A percentile compares a stretch with the other conserved stretches of the same genome.
Conservation (phyloP, 2,329 filamentous ascomycete species). For the Aspergillus persii region DNA sequence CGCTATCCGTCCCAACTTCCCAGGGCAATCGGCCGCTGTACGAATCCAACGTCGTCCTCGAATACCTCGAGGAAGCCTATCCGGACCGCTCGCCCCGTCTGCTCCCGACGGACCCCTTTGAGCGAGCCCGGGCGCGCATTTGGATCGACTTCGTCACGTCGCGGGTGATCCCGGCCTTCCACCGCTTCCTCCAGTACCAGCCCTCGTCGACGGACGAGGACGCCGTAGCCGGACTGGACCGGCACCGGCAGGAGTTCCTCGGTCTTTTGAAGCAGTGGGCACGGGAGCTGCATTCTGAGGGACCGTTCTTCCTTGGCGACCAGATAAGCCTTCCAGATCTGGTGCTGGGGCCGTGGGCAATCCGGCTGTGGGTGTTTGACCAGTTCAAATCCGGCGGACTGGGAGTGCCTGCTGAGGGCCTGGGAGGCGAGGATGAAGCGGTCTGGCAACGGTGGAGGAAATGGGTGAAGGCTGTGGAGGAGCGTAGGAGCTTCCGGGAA, state of each 20-base stretch:
- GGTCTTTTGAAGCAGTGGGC: slow-evolving; percentile 59
- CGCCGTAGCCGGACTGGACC: slow-evolving; percentile 43
- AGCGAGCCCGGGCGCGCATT: slow-evolving; percentile 63
- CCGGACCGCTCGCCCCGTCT: slow-evolving; percentile 51
- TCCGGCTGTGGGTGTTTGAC: slow-evolving; percentile 70
- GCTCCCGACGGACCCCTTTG: slow-evolving; percentile 61
- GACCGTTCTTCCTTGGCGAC: slow-evolving; percentile 67
- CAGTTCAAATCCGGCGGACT: slow-evolving; percentile 63
- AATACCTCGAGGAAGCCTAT: slow-evolving; percentile 73
- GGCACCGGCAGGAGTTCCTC: slow-evolving; percentile 59
- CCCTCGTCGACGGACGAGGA: slow-evolving; percentile 24
- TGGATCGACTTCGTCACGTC: slow-evolving; percentile 72
- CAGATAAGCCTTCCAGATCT: slow-evolving; percentile 68
- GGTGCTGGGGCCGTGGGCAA: slow-evolving; percentile 69
- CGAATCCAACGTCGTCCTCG: slow-evolving; percentile 69
- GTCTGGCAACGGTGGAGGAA: slow-evolving; percentile 64
- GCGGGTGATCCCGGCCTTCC: slow-evolving; percentile 67
- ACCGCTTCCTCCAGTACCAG: slow-evolving; percentile 57
- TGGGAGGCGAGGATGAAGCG: slow-evolving; percentile 53
- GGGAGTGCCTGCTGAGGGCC: slow-evolving; percentile 49
- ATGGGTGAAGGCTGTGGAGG: slow-evolving; percentile 61
- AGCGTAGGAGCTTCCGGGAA: slow-evolving; percentile 61
- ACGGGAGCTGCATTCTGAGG: slow-evolving; percentile 58
- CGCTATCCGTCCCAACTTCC: slow-evolving; percentile 46
- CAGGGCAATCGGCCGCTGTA: slow-evolving; percentile 59